Evolutionary conservation across 305 asterid species (phyloP).

Genomic region (Andrographis paniculata): DNA sequence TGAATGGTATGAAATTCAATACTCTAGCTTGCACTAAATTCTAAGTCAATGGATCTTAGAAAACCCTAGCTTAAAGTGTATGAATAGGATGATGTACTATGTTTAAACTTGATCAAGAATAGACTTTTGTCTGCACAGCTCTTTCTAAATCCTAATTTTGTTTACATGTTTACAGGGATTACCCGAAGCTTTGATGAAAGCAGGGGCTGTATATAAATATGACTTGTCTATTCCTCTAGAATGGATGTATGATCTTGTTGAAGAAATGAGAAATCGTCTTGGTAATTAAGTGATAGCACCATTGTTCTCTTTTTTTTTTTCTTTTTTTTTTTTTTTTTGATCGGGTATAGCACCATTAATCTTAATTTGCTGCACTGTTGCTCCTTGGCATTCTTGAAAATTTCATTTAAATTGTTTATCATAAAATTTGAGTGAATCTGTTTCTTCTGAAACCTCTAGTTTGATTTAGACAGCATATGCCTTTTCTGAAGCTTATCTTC

Average conservation of each 20-base stretch:
- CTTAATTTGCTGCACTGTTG: too few species aligned
- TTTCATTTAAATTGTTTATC: too few species aligned
- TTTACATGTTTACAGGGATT: conserved; percentile 54
- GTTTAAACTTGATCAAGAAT: neutral
- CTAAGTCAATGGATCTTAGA: neutral
- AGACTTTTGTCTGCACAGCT: neutral
- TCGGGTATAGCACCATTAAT: too few species aligned
- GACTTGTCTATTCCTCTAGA: conserved; percentile 85
- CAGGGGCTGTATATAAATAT: conserved; percentile 88
- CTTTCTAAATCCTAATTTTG: neutral
- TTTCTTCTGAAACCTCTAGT: neutral
- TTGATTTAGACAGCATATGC: neutral
- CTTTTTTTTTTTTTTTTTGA: too few species aligned
- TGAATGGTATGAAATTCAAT: too few species aligned
- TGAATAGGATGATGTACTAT: neutral
- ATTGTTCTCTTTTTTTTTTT: conserved; percentile 6
- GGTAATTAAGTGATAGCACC: conserved; percentile 37
- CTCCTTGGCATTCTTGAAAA: conserved; percentile 12
- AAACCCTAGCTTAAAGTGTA: neutral
- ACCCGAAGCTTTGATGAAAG: conserved; percentile 96
- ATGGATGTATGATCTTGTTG: conserved; percentile 84
- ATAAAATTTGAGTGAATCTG: conserved; percentile 3
- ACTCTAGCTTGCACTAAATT: too few species aligned
- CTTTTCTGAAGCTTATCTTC: conserved; percentile 14
- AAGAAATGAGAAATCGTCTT: conserved; percentile 72